Evolutionary conservation across 495 filamentous ascomycete genomes (phyloP).

Genomic region (Hypomontagnella submonticulosa): DNA sequence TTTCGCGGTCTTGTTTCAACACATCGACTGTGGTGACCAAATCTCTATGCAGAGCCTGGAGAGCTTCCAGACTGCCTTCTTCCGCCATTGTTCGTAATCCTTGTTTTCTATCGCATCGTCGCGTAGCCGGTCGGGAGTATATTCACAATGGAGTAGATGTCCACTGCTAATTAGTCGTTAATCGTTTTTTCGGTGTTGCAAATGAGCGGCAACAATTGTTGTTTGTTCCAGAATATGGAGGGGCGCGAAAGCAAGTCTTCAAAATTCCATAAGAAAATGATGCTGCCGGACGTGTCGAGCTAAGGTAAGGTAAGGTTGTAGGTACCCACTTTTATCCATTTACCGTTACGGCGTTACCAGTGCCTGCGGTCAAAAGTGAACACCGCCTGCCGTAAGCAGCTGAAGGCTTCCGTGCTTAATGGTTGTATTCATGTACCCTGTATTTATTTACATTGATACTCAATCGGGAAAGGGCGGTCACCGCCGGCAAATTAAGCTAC

Average conservation of each 20-base stretch:
- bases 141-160: constrained; percentile 19
- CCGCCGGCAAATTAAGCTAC: constrained; percentile 29
- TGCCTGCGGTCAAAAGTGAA: not conserved
- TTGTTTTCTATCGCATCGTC: constrained; percentile 44
- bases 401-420: constrained; percentile 1
- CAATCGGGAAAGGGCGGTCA: constrained; percentile 23
- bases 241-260: constrained; percentile 27
- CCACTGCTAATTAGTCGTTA: constrained; percentile 7
- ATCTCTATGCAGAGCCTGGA: constrained; percentile 82
- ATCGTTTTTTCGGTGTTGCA: constrained; percentile 10
- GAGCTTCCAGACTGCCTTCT: constrained; percentile 69
- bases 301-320: constrained; percentile 10
- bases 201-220: constrained; percentile 8
- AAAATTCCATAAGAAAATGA: constrained; percentile 43
- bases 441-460: no score
- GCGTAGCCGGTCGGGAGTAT: constrained; percentile 10
- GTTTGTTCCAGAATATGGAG: constrained; percentile 7
- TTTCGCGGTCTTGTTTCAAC: constrained; percentile 62
- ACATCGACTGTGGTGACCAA: constrained; percentile 73
- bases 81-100: constrained; percentile 69
- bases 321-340: constrained; percentile 9
- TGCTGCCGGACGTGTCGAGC: constrained; percentile 42
- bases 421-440: not conserved
- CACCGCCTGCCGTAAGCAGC: constrained; percentile 4
- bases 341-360: no score